Evolutionary conservation across 305 asterid genomes (phyloP), one percentile per base, ranked within the genome.

Genomic region (Monarda citriodora): DNA sequence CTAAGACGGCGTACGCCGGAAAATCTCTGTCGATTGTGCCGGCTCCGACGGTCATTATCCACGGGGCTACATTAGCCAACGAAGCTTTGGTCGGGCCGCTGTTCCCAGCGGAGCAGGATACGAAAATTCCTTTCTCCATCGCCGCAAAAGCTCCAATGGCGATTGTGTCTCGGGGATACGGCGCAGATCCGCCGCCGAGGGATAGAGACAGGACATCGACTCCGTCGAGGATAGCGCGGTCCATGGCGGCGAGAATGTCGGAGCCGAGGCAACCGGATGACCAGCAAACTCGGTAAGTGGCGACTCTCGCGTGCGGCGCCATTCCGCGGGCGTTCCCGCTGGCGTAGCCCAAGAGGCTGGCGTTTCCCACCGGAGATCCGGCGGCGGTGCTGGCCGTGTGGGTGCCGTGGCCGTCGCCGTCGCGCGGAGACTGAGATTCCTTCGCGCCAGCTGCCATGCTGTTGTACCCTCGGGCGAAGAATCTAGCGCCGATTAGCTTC

Each of bases 31-130:
- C 98, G 0, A 91, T 63, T 0, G 95, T 91, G 0, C 98, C 96
- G 0, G 98, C 98, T 0, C 97, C 97, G 1, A 91, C 97, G 0
- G 98, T 91, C 87, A 84, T 77, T 6, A 89, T 86, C 98, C 98
- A 92, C 0, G 98, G 98, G 13, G 96, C 97, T 0, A 77, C 77
- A 66, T 92, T 92, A 0, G 91, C 83, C 5, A 92, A 42, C 0
- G 97, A 76, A 10, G 80, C 77, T 47, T 67, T 80, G 0, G 72
- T 56, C 2, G 97, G 97, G 2, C 98, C 97, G 17, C 86, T 76
- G 18, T 93, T 93, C 12, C 98, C 98, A 0, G 98, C 98, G 0
- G 97, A 89, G 44, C 96, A 93, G 0, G 98, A 87, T 4, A 89
- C 97, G 18, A 93, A 41, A 5, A 93, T 85, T 3, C 98, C 97